Conservation (phyloP, 768 basidiomycete genomes). For the Gloeopeniophorella convolvens region DNA sequence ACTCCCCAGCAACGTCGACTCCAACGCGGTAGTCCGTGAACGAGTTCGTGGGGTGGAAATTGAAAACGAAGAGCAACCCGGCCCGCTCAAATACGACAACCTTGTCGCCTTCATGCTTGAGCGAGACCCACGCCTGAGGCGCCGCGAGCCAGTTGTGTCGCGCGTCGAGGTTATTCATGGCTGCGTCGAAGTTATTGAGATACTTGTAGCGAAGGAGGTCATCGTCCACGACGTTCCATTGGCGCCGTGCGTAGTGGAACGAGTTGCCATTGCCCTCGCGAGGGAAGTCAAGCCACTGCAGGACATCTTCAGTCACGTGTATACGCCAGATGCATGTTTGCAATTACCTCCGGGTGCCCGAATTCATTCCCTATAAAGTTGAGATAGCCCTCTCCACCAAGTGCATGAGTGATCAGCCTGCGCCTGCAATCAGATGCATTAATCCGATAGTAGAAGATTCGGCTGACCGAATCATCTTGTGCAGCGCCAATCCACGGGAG, state of each 20-base stretch:
- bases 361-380: slow-evolving; percentile 99
- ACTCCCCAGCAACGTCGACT: slow-evolving; percentile 79
- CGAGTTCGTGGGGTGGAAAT: slow-evolving; percentile 89
- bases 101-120: slow-evolving; percentile 93
- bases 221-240: slow-evolving; percentile 95
- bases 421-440: slow-evolving; percentile 4
- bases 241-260: slow-evolving; percentile 94
- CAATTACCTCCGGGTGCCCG: slow-evolving; percentile 86
- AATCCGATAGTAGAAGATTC: not conserved
- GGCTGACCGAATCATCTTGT: slow-evolving; percentile 95
- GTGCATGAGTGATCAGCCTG: slow-evolving; percentile 82
- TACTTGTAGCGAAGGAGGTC: slow-evolving; percentile 82
- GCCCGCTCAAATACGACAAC: slow-evolving; percentile 92
- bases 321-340: not conserved
- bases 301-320: not conserved
- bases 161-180: slow-evolving; percentile 84
- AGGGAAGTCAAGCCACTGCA: slow-evolving; percentile 98
- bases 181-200: slow-evolving; percentile 87
- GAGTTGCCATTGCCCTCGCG: slow-evolving; percentile 93
- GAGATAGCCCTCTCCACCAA: slow-evolving; percentile 96
- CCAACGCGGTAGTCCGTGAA: slow-evolving; percentile 94
- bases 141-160: slow-evolving; percentile 80
- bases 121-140: slow-evolving; percentile 83
- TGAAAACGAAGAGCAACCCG: slow-evolving; percentile 92
- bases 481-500: slow-evolving; percentile 83